phyloP scores from a whole-genome alignment of 2,329 filamentous ascomycete species.

The Monilinia polystroma region DNA sequence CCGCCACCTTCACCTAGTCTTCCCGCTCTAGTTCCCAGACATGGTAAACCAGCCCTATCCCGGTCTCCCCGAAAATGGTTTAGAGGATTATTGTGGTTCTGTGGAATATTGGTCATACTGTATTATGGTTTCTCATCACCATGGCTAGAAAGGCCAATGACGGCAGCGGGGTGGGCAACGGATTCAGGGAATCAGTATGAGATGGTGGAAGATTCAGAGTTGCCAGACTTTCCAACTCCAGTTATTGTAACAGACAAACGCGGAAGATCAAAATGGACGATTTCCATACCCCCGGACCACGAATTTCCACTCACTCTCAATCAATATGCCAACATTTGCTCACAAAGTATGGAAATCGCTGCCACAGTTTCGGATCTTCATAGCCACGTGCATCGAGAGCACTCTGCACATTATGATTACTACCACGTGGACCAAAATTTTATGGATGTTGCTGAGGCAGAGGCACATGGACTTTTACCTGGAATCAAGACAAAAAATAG shows the following conservation, averaged over 20 bases:
- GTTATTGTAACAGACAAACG: constrained; percentile 65
- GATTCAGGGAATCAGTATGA: constrained; percentile 55
- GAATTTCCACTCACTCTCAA: constrained; percentile 65
- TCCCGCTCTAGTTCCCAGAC: constrained; percentile 64
- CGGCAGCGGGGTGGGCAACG: constrained; percentile 44
- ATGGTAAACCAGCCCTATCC: constrained; percentile 58
- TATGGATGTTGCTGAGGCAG: constrained; percentile 72
- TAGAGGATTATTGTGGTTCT: constrained; percentile 50
- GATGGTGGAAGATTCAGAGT: constrained; percentile 61
- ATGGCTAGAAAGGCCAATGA: constrained; percentile 38
- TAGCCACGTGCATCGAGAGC: constrained; percentile 45
- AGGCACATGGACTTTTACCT: constrained; percentile 60
- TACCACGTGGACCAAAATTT: constrained; percentile 67
- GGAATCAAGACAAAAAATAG: constrained; percentile 41
- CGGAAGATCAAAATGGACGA: constrained; percentile 72
- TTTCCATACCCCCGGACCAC: constrained; percentile 68
- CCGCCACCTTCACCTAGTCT: constrained; percentile 70
- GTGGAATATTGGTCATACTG: constrained; percentile 50
- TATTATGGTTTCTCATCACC: constrained; percentile 48
- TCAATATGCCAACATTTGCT: constrained; percentile 69
- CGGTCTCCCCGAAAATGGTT: constrained; percentile 33
- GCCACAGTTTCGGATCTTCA: constrained; percentile 54
- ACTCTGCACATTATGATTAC: constrained; percentile 51
- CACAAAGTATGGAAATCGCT: constrained; percentile 64
- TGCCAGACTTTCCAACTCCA: constrained; percentile 73